phyloP scores from a whole-genome alignment of 2,329 filamentous ascomycete genomes.

The Stenocarpella maydis region DNA sequence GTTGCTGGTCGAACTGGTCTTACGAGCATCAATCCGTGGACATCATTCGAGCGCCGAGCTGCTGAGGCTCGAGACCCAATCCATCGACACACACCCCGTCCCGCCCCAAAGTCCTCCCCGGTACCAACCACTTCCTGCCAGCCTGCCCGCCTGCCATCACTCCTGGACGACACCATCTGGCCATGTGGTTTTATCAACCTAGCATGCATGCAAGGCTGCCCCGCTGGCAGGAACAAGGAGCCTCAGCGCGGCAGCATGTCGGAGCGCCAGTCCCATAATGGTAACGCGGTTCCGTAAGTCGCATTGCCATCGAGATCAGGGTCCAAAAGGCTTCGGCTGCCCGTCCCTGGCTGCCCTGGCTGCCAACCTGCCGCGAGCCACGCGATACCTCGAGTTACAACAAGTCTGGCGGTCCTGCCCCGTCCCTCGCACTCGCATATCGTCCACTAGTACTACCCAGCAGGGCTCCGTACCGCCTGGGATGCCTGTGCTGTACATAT shows the following conservation, averaged over 20 bases:
- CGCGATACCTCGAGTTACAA: conserved; percentile 25
- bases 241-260: background rate
- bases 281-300: conserved; percentile 2
- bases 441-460: background rate
- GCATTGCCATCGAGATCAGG: conserved; percentile 31
- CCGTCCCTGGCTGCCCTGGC: background rate
- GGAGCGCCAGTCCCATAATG: background rate
- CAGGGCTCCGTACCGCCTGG: background rate
- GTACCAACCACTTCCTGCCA: background rate
- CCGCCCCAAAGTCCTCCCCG: background rate
- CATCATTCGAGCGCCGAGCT: background rate
- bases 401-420: background rate
- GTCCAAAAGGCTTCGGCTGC: conserved; percentile 15
- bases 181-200: too few relatives aligned
- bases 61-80: conserved; percentile 6
- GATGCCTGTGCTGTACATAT: background rate
- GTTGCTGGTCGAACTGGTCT: background rate
- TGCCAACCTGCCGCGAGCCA: background rate
- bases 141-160: too few relatives aligned
- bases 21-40: background rate
- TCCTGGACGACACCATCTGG: too few relatives aligned
- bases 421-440: conserved; percentile 6
- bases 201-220: background rate
- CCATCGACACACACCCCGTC: background rate
- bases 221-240: background rate